Evolutionary conservation across 1,139 yeast genomes (phyloP), one percentile per base, ranked within the genome.

Genomic region (Saccharomyces hybrid): DNA sequence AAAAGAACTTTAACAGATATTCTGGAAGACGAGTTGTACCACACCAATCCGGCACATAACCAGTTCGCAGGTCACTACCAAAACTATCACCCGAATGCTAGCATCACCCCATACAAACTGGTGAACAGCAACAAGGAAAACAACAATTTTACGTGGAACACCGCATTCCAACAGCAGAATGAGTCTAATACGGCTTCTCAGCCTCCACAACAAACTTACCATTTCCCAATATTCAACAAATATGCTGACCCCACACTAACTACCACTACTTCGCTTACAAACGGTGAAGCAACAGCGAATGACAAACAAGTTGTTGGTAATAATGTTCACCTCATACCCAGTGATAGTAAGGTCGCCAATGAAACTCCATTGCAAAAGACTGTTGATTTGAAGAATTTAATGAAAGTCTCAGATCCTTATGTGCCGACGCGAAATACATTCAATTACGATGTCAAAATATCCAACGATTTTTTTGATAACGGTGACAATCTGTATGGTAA

Each of bases 21-120:
- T 47, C 75, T 81, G 74, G 88, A 83, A 58, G 90, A 84, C 60
- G 89, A 84, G 64, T 71, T 84, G 55, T 80, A 79, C 60, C 82
- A 78, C 63, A 31, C 47, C 34, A 42, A 27, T 28, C 28, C 41
- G 19, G 38, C 28, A 27, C 32, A 50, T 7, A 32, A 31, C 12
- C 41, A 38, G n/a, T 47, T 38, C 31, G 26, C 31, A 9, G 51
- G 44, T 8, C 51, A 47, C 12, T 41, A 48, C 19, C 21, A 41
- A 50, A 48, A 48, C 44, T 48, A 31, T 21, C 42, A 16, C 11
- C 44, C 44, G 4, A 38, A 38, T 38, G 44, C 41, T 11, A 48
- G 38, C 26, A 31, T 24, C 19, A 48, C 50, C 14, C 41, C 50
- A 3, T 26, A 26, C n/a, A 42, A 38, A 16, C 29, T 48, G 42